Base-by-base conservation (phyloP, 768 basidiomycete species). In the Termitomyces sp. region DNA sequence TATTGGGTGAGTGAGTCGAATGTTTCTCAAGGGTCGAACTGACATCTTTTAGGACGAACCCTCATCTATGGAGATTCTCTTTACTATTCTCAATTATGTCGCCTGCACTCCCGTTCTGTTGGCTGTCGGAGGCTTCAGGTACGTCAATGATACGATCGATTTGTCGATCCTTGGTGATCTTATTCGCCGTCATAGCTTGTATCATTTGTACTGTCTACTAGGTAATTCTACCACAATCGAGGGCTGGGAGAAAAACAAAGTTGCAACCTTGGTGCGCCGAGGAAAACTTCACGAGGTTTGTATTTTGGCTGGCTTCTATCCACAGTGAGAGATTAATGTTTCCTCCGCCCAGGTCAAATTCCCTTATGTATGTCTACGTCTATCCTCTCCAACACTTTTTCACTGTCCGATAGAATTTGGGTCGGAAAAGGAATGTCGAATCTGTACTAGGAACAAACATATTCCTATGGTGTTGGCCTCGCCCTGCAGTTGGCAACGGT, bases 231-330 rank as follows among this genome's bases (percentile, higher is more conserved):
- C 96, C 0, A 98, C 97, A 0, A 98, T 99, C 47, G 97, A 99
- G 72, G 85, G 89, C 0, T 96, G 92, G 91, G 97, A 99, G 70
- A 98, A 98, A 71, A 94, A 98, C 65, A 95, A 89, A 70, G 93
- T 85, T 1, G 88, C 94, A 5, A 89, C 84, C 0, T 79, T 99
- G 61, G 84, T 91, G 48, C 82, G 89, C 18, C 76, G 88, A 54
- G 96, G 95, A 5, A 91, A 89, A 68, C 88, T 98, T 54, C 83
- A 79, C 48, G 89, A 94, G 72, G 89, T 89, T 51, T 20, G 64
- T 62, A 29, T 20, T 44, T 27, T 27, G 35, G 22, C 15, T 53
- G 50, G 25, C 35, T 13, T 39, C 20, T 62, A 36, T 50, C 27
- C 11, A 20, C 5, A n/a, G 35, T 18, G 23, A 5, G 23, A 13